Percentiles rank a stretch among this genome's conserved stretches.
Evolutionary conservation across 257 asterid genomes (phyloP).

Genomic region (Fraxinus pennsylvanica): DNA sequence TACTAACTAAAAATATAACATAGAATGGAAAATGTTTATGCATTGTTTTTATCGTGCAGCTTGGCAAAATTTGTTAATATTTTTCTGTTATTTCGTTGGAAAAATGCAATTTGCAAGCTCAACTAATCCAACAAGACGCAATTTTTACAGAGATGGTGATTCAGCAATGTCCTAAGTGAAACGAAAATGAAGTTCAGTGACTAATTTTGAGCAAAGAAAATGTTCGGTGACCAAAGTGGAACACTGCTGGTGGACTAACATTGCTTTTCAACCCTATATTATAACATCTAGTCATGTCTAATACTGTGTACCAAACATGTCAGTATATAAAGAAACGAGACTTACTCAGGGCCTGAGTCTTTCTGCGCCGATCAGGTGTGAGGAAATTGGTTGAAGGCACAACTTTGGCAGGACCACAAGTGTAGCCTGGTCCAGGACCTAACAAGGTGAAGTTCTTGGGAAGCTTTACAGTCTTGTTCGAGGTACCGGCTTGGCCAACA

Average conservation of each 20-base stretch:
- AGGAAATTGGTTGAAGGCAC: conserved; percentile 68
- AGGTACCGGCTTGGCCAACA: conserved; percentile 74
- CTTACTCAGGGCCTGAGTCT: conserved; percentile 75
- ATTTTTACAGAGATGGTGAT: too few relatives aligned
- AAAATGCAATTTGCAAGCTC: too few relatives aligned
- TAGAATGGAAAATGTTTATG: too few relatives aligned
- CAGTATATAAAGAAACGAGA: background rate
- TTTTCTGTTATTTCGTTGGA: too few relatives aligned
- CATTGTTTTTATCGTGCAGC: too few relatives aligned
- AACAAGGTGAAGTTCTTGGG: conserved; percentile 74
- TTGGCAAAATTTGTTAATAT: too few relatives aligned
- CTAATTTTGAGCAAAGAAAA: conserved; percentile 12
- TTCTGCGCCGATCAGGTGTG: conserved; percentile 67
- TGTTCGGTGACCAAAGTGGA: background rate
- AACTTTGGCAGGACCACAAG: conserved; percentile 78
- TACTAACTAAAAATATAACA: background rate
- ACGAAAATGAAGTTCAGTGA: background rate
- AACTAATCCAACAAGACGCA: too few relatives aligned
- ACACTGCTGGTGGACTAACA: background rate
- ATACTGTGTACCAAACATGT: background rate
- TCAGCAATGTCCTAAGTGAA: background rate
- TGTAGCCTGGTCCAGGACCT: conserved; percentile 77
- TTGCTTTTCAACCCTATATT: background rate
- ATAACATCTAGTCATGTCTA: background rate
- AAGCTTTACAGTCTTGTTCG: conserved; percentile 70